Base-by-base conservation (phyloP, 169 alveolate species). In the Plasmodium berghei region DNA sequence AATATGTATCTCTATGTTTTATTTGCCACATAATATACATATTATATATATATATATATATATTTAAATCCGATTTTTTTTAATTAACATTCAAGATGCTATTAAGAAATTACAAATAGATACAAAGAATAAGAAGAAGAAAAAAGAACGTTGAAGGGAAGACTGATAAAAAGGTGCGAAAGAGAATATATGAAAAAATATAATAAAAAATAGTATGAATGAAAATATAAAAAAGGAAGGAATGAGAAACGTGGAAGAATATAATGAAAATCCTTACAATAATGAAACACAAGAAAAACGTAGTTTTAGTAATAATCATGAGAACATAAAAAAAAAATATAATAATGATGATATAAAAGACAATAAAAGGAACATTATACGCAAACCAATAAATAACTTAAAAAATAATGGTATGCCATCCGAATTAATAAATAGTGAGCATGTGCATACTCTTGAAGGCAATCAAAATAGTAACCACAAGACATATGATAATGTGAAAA, bases 171-270 rank as follows among this genome's bases (percentile, higher is more conserved):
- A 34, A 34, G 8, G 42, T 34, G 42, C 42, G 42, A 52, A 52
- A 4, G 18, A 16, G 20, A 16, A 14, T 52, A 14, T 52, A 52
- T 16, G n/a, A 52, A 52, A 49, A 52, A 52, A 70, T 40, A 69
- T 40, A 69, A 24, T 20, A 69, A 70, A 70, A 20, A 48, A 70
- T 16, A 46, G 26, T 9, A 70, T 70, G 77, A 70, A 28, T 20
- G 62, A 70, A 70, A 45, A 20, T 45, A 49, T 55, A 70, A 70
- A 55, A 45, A 61, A 70, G 48, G 24, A 54, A 49, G 55, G 55
- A 72, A 72, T 52, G 69, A 74, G 48, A 74, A 74, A 56, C 40
- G 72, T 18, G 59, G 59, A 49, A 73, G 28, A 73, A 73, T 16
- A 56, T 20, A 24, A 55, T 48, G 55, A 24, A 9, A 54, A 74